Base-by-base conservation (phyloP, 495 filamentous ascomycete genomes). In the Aspergillus diversus region DNA sequence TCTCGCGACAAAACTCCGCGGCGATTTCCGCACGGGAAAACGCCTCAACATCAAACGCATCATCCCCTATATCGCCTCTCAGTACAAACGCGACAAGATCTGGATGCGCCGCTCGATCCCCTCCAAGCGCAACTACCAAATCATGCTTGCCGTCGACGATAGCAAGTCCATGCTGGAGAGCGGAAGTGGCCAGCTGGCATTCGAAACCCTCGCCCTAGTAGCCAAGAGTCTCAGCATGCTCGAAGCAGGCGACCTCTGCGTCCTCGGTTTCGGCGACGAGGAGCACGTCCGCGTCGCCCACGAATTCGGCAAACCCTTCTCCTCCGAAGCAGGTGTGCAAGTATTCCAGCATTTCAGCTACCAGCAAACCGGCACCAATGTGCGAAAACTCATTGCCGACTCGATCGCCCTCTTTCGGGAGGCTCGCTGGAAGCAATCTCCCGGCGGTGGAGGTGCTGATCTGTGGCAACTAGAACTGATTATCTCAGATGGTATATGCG, bases 71-170 rank as follows among this genome's bases (percentile, higher is more conserved):
- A 98, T 99, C 65, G 96, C 96, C 5, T 96, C 91, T 4, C 86
- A 89, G 64, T 99, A 96, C 84, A 97, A 97, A 84, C 90, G 94
- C 62, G 96, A 99, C 84, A 98, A 98, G 80, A 99, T 99, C 77
- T 99, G 96, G 96, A 96, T 98, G 90, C 88, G 96, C 9, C 87
- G 96, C 54, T 89, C 87, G 12, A 88, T 94, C 55, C 96, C 96
- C 4, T 91, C 87, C 54, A 97, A 97, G 74, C 90, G 96, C 21
- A 88, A 89, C 64, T 98, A 98, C 75, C 96, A 99, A 73, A 93
- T 99, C 75, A 86, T 98, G 81, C 89, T 99, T 47, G 94, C 96
- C 37, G 91, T 99, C 37, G 96, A 99, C 75, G 96, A 99, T 77
- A 92, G 89, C 68, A 92, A 89, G 69, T 92, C 87, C 59, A 99